Evolutionary conservation across 768 basidiomycete species (phyloP), one percentile per base, ranked within the genome.

Genomic region (Boletus fagicola): DNA sequence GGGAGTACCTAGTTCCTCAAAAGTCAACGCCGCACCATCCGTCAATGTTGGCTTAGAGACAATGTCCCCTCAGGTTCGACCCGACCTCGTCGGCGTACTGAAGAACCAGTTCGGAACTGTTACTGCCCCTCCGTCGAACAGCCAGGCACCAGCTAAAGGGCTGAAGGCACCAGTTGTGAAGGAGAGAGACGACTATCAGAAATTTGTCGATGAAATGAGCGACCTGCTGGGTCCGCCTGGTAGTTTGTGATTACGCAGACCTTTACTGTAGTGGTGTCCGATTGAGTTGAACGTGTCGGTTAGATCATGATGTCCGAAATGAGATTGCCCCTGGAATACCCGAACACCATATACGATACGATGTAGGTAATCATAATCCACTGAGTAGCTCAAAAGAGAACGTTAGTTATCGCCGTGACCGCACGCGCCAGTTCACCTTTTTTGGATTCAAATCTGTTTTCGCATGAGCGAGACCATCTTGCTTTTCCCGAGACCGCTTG

Each of bases 131-230:
- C 46, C 62, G 11, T 45, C 63, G 30, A 58, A 57, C 45, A 57
- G 53, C 31, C 59, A 53, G 42, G 56, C 51, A 43, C 58, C 66
- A 15, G 57, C 54, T 51, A 60, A 64, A 47, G 49, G 65, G 51
- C 46, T 44, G 18, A 70, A 60, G 57, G 72, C 63, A 43, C 62
- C 65, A 16, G 51, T 60, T 20, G 62, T 70, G 55, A 83, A 79
- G 67, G 73, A 70, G 54, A 84, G 81, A 68, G 85, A 85, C 57
- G 89, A 90, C 63, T 92, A 91, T 66, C 82, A 80, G 51, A 89
- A 84, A 60, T 91, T 90, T 72, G 75, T 89, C 42, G 88, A 87
- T 54, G 88, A 88, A 61, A 84, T 90, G 81, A 79, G 80, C 31
- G 88, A 89, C 67, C 80, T 90, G 47, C 66, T 90, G 35, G 75